These are phyloP conservation scores for Trichoderma breve DNA, from an alignment of 2,329 filamentous ascomycete species.

Conservation along the genomic window DNA sequence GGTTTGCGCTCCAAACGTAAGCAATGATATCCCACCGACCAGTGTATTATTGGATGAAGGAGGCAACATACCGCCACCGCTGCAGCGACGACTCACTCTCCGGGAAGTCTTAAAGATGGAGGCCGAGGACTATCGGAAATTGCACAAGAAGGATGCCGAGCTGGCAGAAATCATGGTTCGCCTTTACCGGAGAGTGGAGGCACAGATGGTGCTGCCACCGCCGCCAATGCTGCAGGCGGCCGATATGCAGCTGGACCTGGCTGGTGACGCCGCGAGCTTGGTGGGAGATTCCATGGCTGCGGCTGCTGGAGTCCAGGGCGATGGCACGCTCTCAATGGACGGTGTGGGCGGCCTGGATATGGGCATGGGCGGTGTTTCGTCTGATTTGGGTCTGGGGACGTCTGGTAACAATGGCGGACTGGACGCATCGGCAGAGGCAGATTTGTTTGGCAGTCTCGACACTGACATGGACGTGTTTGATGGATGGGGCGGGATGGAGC, in stretches of 20 bases:
- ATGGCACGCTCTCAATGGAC: constrained; percentile 41
- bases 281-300: constrained; percentile 46
- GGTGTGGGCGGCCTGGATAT: constrained; percentile 47
- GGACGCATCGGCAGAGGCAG: constrained; percentile 36
- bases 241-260: constrained; percentile 42
- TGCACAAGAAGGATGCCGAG: constrained; percentile 55
- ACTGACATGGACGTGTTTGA: constrained; percentile 47
- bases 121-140: constrained; percentile 55
- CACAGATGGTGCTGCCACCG: constrained; percentile 53
- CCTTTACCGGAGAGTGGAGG: constrained; percentile 62
- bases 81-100: constrained; percentile 54
- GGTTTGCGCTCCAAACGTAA: constrained; percentile 64
- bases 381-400: constrained; percentile 39
- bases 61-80: constrained; percentile 36
- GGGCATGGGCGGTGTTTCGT: constrained; percentile 38
- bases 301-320: constrained; percentile 41
- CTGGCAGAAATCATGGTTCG: constrained; percentile 62
- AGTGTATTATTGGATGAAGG: constrained; percentile 35
- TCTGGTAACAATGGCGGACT: constrained; percentile 35
- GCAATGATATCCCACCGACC: constrained; percentile 40
- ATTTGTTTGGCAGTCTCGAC: constrained; percentile 40
- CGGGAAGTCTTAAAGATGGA: constrained; percentile 58
- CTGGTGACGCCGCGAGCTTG: constrained; percentile 38
- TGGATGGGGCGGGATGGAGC: constrained; percentile 30
- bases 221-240: constrained; percentile 43